Conservation (phyloP, 352 stramenopile species). For the Hyaloperonospora brassicae region DNA sequence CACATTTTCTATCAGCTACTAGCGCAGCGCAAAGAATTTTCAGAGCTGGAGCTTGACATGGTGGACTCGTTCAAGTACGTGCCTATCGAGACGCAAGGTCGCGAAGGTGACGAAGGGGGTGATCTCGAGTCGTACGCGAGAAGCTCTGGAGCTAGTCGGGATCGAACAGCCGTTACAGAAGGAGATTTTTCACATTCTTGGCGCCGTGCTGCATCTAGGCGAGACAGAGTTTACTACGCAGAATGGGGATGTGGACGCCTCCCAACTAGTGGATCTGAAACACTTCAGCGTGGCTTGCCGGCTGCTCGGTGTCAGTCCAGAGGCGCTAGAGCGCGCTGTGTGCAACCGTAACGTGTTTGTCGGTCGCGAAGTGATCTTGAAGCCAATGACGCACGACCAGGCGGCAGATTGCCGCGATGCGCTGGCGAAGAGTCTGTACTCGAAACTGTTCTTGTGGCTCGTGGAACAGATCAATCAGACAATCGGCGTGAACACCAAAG, state of each 20-base stretch:
- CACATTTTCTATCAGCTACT: constrained; percentile 93
- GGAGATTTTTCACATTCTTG: constrained; percentile 87
- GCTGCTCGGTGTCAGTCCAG: constrained; percentile 49
- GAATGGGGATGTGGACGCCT: constrained; percentile 74
- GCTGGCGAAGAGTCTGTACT: constrained; percentile 92
- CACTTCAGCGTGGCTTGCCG: constrained; percentile 51
- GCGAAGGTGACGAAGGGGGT: constrained; percentile 44
- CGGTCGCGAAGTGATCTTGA: constrained; percentile 67
- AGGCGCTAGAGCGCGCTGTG: constrained; percentile 53
- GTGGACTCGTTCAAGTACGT: constrained; percentile 66
- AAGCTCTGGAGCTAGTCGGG: constrained; percentile 85
- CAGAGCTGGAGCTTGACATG: constrained; percentile 44
- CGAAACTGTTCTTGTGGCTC: constrained; percentile 93
- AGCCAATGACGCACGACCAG: constrained; percentile 81
- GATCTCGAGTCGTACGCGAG: constrained; percentile 61
- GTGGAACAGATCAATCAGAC: constrained; percentile 91
- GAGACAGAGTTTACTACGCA: constrained; percentile 82
- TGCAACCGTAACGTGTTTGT: constrained; percentile 82
- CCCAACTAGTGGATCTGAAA: constrained; percentile 47
- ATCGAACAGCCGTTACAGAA: constrained; percentile 72
- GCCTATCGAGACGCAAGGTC: constrained; percentile 26
- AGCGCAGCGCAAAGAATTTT: constrained; percentile 44
- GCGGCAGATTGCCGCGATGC: constrained; percentile 87
- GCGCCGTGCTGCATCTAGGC: constrained; percentile 86
- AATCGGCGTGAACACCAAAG: constrained; percentile 58